phyloP scores from a whole-genome alignment of 192 early-diverging fungal genomes.

The Mortierella antarctica region DNA sequence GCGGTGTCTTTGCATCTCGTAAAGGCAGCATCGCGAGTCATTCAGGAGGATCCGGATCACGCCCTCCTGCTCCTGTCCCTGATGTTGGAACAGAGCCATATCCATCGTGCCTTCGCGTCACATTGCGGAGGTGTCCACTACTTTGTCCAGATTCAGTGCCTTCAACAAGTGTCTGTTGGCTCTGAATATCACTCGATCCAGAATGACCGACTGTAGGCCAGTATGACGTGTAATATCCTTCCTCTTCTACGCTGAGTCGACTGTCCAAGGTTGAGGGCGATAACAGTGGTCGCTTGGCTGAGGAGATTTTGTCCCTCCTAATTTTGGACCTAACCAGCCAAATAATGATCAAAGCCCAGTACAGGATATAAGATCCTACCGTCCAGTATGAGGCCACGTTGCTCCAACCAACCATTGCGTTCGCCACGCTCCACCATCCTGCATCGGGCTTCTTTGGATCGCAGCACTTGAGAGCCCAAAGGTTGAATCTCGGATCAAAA shows the following conservation, averaged over 20 bases:
- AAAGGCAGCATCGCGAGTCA: slow-evolving; percentile 22
- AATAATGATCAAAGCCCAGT: slow-evolving; percentile 72
- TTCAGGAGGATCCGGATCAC: background rate
- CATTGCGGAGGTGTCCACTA: background rate
- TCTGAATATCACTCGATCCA: background rate
- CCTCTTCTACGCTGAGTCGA: slow-evolving; percentile 4
- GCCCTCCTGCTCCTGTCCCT: background rate
- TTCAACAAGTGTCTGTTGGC: slow-evolving; percentile 1
- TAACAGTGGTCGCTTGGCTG: slow-evolving; percentile 14
- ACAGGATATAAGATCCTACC: slow-evolving; percentile 78
- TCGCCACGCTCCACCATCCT: slow-evolving; percentile 77
- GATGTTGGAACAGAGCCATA: slow-evolving; percentile 17
- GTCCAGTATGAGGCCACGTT: slow-evolving; percentile 79
- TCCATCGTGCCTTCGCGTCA: slow-evolving; percentile 38
- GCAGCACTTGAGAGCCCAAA: slow-evolving; percentile 76
- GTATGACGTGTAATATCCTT: background rate
- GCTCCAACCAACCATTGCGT: slow-evolving; percentile 82
- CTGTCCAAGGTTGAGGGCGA: background rate
- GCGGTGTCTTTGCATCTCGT: background rate
- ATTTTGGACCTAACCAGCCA: slow-evolving; percentile 59
- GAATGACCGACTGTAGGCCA: slow-evolving; percentile 5
- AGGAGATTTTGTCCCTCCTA: slow-evolving; percentile 14
- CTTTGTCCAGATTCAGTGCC: background rate
- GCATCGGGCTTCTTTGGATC: slow-evolving; percentile 58
- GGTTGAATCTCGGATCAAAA: slow-evolving; percentile 62